phyloP scores from a whole-genome alignment of 2,329 filamentous ascomycete species.

The Kalmusia sp. region DNA sequence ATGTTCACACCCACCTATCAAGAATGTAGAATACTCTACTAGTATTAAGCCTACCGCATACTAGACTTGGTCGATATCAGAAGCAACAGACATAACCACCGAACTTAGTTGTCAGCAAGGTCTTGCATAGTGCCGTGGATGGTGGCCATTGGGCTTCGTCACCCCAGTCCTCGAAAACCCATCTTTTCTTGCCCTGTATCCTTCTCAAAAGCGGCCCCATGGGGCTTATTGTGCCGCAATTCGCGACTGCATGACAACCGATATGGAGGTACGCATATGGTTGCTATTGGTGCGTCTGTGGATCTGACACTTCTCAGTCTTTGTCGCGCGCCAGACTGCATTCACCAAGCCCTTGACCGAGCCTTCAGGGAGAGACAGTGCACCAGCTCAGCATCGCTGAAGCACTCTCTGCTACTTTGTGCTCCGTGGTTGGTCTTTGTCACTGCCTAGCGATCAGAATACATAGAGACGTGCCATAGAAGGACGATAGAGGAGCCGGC shows the following conservation, averaged over 20 bases:
- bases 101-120: neutral
- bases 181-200: neutral
- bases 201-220: neutral
- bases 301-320: neutral
- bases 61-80: no score
- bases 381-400: neutral
- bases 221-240: neutral
- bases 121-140: neutral
- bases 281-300: neutral
- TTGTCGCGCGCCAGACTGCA: constrained; percentile 2
- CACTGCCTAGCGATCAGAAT: neutral
- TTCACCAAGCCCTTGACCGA: no score
- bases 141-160: neutral
- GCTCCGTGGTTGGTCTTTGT: neutral
- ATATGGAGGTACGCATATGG: neutral
- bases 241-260: neutral
- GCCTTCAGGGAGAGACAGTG: neutral
- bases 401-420: neutral
- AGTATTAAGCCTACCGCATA: no score
- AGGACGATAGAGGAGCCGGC: no score
- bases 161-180: neutral
- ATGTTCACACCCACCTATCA: no score
- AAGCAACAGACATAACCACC: no score
- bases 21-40: no score
- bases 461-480: no score